phyloP scores from a whole-genome alignment of 2,329 filamentous ascomycete species.

The Colletotrichum endophyticum region DNA sequence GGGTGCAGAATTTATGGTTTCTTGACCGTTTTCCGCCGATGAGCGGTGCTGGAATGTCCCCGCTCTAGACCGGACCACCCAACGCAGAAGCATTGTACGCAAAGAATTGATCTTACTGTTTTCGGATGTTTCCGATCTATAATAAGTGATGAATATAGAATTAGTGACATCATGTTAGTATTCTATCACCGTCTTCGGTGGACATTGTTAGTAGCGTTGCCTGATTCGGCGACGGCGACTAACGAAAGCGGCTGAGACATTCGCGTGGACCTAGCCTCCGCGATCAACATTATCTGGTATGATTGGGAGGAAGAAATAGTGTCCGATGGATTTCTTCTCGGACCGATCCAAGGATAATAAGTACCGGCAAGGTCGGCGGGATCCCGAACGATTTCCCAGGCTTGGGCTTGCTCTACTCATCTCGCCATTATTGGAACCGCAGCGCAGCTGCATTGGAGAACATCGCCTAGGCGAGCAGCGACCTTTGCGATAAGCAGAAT shows the following conservation, averaged over 20 bases:
- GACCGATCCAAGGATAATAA: background rate
- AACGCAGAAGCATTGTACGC: background rate
- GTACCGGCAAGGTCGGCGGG: background rate
- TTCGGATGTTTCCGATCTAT: background rate
- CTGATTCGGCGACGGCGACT: background rate
- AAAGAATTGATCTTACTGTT: background rate
- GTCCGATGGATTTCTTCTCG: background rate
- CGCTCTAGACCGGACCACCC: background rate
- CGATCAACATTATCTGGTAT: background rate
- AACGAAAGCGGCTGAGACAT: background rate
- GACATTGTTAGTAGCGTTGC: background rate
- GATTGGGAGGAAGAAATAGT: background rate
- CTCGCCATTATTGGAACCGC: background rate
- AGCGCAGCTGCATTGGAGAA: background rate
- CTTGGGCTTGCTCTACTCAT: background rate
- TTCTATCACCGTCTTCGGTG: background rate
- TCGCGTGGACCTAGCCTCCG: background rate
- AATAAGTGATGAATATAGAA: background rate
- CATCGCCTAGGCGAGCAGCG: background rate
- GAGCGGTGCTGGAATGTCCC: background rate
- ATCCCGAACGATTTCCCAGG: background rate
- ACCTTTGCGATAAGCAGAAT: background rate
- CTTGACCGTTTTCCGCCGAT: background rate
- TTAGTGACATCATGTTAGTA: background rate
- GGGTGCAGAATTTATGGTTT: background rate